A percentile compares a stretch with the other conserved stretches of the same genome.
These are phyloP conservation scores for Vanrija humicola DNA, from an alignment of 1,284 basidiomycete species.

Conservation along the genomic window DNA sequence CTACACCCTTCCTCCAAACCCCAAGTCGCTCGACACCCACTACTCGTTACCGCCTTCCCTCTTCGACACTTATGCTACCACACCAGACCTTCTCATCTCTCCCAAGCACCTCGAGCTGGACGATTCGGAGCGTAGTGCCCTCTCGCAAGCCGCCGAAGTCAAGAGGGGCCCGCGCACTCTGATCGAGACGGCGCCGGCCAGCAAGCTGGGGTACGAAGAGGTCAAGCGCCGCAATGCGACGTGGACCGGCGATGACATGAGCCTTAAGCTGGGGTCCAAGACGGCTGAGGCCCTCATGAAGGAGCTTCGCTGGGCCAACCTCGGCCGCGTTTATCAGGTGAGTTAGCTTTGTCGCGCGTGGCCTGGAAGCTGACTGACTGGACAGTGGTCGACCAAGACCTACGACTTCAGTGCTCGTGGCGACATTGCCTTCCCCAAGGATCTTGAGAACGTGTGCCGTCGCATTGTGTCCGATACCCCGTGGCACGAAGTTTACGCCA, in stretches of 20 bases:
- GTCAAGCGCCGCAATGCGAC: conserved; percentile 36
- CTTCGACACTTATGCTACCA: conserved; percentile 51
- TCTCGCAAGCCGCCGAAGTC: not conserved
- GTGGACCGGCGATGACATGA: conserved; percentile 31
- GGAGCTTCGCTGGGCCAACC: conserved; percentile 80
- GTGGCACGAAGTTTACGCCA: conserved; percentile 64
- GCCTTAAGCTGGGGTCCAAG: conserved; percentile 56
- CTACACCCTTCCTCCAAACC: conserved; percentile 73
- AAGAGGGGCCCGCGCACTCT: conserved; percentile 10
- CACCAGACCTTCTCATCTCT: conserved; percentile 22
- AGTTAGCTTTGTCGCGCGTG: conserved; percentile 6
- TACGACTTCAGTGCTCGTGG: conserved; percentile 69
- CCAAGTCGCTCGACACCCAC: conserved; percentile 80
- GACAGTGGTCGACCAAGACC: conserved; percentile 82
- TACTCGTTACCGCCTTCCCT: conserved; percentile 64
- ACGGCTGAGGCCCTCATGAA: conserved; percentile 65
- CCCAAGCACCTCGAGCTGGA: conserved; percentile 21
- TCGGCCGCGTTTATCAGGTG: conserved; percentile 75
- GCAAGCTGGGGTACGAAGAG: conserved; percentile 39
- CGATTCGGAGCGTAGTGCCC: not conserved
- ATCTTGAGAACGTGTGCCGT: conserved; percentile 60
- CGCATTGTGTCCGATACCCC: conserved; percentile 59
- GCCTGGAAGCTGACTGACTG: not conserved
- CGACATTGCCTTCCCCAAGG: conserved; percentile 59
- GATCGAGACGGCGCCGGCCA: conserved; percentile 38